Conservation (phyloP, 1,284 basidiomycete genomes). For the Leccinum olivaceoglutinosum region DNA sequence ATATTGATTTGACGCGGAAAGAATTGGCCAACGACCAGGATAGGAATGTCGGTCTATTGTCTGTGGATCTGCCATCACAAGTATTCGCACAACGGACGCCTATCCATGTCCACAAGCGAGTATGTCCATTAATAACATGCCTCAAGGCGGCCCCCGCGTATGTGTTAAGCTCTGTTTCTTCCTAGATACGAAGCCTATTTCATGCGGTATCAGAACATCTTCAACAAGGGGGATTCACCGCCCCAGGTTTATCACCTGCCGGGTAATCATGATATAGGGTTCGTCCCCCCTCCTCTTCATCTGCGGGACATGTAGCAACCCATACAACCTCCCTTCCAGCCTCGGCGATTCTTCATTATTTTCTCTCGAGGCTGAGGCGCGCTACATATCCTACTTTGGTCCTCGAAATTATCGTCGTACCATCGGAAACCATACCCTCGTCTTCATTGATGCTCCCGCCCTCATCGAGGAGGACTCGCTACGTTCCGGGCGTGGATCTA, state of each 20-base stretch:
- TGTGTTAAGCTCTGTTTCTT: constrained; percentile 15
- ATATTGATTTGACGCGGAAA: constrained; percentile 43
- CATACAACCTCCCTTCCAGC: constrained; percentile 15
- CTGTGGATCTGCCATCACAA: constrained; percentile 78
- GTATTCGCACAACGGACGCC: constrained; percentile 57
- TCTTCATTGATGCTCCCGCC: constrained; percentile 66
- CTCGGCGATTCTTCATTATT: constrained; percentile 51
- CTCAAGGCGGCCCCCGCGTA: background rate
- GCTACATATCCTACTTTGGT: constrained; percentile 56
- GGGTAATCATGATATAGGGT: constrained; percentile 85
- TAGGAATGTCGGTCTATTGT: constrained; percentile 51
- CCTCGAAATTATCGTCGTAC: constrained; percentile 45
- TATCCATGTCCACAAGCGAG: constrained; percentile 56
- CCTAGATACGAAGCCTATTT: constrained; percentile 59
- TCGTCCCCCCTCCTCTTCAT: constrained; percentile 15
- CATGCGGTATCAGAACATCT: constrained; percentile 58
- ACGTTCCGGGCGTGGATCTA: constrained; percentile 46
- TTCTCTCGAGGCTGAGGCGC: constrained; percentile 44
- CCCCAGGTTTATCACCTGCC: constrained; percentile 64
- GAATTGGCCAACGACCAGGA: constrained; percentile 37
- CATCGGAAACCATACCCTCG: constrained; percentile 64
- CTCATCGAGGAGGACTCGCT: constrained; percentile 75
- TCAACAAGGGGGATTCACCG: constrained; percentile 37
- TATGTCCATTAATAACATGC: constrained; percentile 36
- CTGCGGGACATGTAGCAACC: background rate